Percentiles rank a stretch among this genome's conserved stretches.
These are phyloP conservation scores for Saccharum spontaneum DNA, from an alignment of 176 grass and related monocot genomes.

Conservation along the genomic window DNA sequence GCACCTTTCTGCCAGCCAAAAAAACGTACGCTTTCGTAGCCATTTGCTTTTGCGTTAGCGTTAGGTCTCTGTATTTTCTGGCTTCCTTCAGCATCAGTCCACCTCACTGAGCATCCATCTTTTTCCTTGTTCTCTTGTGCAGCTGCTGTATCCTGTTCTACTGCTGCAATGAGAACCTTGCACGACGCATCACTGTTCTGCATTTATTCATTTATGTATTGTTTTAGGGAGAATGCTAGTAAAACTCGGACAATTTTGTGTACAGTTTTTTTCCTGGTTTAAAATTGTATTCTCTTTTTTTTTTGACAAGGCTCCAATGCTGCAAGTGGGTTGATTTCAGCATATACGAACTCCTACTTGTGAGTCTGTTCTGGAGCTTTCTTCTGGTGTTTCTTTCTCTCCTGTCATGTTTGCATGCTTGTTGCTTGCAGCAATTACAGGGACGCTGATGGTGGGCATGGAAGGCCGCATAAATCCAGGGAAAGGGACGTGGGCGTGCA, in stretches of 20 bases:
- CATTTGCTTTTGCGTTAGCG: not conserved
- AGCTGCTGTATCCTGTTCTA: not conserved
- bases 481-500: not conserved
- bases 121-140: not conserved
- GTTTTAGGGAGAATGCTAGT: not conserved
- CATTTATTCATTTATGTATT: not conserved
- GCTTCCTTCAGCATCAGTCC: slow-evolving; percentile 43
- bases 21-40: not conserved
- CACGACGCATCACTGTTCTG: not conserved
- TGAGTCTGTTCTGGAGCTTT: not conserved
- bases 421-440: not conserved
- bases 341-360: not conserved
- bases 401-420: not conserved
- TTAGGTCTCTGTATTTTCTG: slow-evolving; percentile 24
- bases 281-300: not conserved
- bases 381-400: not conserved
- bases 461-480: slow-evolving; percentile 18
- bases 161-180: not conserved
- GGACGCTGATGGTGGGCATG: not conserved
- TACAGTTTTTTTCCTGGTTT: not conserved
- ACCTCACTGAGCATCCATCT: not conserved
- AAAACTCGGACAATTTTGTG: not conserved
- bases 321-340: not conserved
- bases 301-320: not conserved
- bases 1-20: slow-evolving; percentile 14